These are phyloP conservation scores for Sporothrix variecibatus DNA, from an alignment of 2,329 filamentous ascomycete species.

Conservation along the genomic window DNA sequence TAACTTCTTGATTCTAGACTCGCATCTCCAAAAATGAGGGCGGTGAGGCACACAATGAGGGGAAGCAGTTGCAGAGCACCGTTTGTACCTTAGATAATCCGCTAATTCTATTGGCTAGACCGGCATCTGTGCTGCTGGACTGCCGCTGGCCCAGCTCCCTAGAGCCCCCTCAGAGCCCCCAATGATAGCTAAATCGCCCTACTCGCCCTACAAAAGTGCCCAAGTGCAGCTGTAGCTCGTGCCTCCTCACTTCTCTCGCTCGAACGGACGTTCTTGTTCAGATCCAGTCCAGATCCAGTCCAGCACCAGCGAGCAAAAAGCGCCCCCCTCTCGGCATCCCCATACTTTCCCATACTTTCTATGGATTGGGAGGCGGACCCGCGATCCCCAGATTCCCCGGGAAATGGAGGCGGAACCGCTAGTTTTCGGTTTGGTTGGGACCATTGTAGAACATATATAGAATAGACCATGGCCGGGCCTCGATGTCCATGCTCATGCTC, in stretches of 20 bases:
- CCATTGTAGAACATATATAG: not conserved
- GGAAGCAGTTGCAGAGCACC: not conserved
- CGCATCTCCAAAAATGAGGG: not conserved
- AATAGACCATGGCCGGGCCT: not conserved
- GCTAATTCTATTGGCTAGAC: not conserved
- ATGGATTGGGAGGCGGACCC: not conserved
- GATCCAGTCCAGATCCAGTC: not conserved
- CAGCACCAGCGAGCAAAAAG: not conserved
- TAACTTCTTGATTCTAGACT: not conserved
- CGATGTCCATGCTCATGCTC: not conserved
- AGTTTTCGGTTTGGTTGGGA: not conserved
- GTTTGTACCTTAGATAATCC: not conserved
- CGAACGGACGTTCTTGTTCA: slow-evolving; percentile 11
- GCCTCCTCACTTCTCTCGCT: slow-evolving; percentile 5
- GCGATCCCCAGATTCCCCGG: slow-evolving; percentile 16
- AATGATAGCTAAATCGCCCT: not conserved
- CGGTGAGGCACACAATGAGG: not conserved
- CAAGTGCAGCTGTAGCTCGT: not conserved
- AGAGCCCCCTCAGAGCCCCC: not conserved
- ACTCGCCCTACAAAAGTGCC: not conserved
- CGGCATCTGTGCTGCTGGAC: not conserved
- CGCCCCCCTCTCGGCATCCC: not conserved
- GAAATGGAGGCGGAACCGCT: slow-evolving; percentile 12
- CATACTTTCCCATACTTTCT: not conserved
- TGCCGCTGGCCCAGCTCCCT: slow-evolving; percentile 10